phyloP scores from a whole-genome alignment of 805 yeast genomes.

The Wickerhamiella slavikovae region DNA sequence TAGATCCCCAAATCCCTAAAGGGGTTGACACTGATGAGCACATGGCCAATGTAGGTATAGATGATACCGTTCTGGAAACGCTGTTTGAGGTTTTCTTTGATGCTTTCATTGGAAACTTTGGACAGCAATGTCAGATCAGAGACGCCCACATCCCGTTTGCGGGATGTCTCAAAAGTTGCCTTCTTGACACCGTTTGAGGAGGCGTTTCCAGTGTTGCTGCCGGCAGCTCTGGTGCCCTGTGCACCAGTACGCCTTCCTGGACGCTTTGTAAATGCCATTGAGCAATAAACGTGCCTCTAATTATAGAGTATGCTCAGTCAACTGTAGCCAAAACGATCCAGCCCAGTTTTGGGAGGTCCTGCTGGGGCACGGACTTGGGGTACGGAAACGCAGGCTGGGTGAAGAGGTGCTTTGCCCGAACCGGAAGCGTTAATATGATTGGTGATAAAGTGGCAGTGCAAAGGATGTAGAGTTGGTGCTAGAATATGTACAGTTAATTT shows the following conservation, averaged over 20 bases:
- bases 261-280: slow-evolving; percentile 62
- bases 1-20: slow-evolving; percentile 92
- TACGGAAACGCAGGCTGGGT: no score
- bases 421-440: no score
- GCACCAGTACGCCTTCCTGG: slow-evolving; percentile 39
- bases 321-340: no score
- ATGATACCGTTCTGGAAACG: slow-evolving; percentile 78
- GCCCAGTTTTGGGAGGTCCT: no score
- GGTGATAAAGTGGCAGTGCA: no score
- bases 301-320: neutral
- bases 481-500: no score
- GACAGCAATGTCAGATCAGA: slow-evolving; percentile 80
- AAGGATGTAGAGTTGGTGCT: no score
- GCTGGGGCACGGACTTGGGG: no score
- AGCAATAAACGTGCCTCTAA: neutral
- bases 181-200: slow-evolving; percentile 45
- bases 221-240: slow-evolving; percentile 38
- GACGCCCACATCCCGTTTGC: slow-evolving; percentile 96
- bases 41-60: slow-evolving; percentile 87
- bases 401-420: no score
- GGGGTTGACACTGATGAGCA: slow-evolving; percentile 88
- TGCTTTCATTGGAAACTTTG: slow-evolving; percentile 75
- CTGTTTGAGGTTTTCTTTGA: slow-evolving; percentile 76
- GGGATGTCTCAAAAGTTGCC: slow-evolving; percentile 72
- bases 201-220: no score